Percentiles rank a stretch among this genome's conserved stretches.
These are phyloP conservation scores for Ilyonectria mors-panacis DNA, from an alignment of 2,329 filamentous ascomycete genomes.

Conservation along the genomic window DNA sequence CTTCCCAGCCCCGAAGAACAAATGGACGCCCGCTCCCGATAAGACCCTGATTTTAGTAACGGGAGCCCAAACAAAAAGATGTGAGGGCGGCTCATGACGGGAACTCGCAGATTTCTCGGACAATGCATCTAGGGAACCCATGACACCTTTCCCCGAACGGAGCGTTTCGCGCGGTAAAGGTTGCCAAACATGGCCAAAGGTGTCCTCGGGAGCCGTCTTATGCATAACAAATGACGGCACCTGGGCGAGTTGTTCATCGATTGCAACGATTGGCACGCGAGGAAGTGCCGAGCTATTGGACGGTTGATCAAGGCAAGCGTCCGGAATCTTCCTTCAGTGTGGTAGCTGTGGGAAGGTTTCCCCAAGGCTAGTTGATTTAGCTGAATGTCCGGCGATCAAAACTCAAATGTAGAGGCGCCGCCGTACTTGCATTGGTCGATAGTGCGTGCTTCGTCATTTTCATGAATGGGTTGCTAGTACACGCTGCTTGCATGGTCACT, in stretches of 20 bases:
- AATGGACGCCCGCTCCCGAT: conserved; percentile 37
- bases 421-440: background rate
- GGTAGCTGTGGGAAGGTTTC: background rate
- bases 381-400: conserved; percentile 20
- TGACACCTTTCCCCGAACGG: background rate
- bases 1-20: conserved; percentile 26
- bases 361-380: conserved; percentile 10
- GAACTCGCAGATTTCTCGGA: conserved; percentile 28
- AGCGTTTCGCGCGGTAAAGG: conserved; percentile 6
- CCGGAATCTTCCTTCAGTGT: conserved; percentile 26
- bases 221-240: background rate
- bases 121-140: background rate
- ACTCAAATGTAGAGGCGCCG: conserved; percentile 14
- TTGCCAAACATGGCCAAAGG: conserved; percentile 1
- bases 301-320: conserved; percentile 16
- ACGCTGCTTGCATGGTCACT: conserved; percentile 10
- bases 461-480: conserved; percentile 18
- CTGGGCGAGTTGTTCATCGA: conserved; percentile 6
- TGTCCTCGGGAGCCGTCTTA: background rate
- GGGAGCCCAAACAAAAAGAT: conserved; percentile 5
- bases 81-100: conserved; percentile 1
- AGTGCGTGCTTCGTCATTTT: conserved; percentile 27
- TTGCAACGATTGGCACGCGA: conserved; percentile 1
- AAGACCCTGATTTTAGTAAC: conserved; percentile 35
- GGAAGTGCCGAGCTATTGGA: background rate